A percentile compares a stretch with the other conserved stretches of the same genome.
Conservation (phyloP, 2,329 filamentous ascomycete genomes). For the Aspergillus fumigatiaffinis region DNA sequence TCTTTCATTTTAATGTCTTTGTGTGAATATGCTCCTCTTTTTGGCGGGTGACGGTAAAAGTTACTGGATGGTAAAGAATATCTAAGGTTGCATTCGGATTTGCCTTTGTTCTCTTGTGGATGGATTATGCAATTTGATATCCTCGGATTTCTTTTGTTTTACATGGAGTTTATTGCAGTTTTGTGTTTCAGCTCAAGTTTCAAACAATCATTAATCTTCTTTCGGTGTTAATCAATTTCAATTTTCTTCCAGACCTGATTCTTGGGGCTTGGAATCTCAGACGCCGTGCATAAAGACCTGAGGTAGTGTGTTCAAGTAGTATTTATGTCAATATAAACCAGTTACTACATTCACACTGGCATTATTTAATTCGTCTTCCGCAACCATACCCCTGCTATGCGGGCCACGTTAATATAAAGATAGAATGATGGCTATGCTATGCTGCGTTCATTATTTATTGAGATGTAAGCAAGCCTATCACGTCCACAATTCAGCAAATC, state of each 20-base stretch:
- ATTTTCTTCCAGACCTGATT: background rate
- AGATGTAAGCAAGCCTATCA: background rate
- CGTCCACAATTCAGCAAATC: constrained; percentile 19
- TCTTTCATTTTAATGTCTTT: constrained; percentile 12
- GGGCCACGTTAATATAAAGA: background rate
- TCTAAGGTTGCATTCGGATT: background rate
- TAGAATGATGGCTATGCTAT: background rate
- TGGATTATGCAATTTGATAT: background rate
- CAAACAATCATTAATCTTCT: background rate
- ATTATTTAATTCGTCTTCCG: background rate
- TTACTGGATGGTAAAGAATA: background rate
- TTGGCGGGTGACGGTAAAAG: background rate
- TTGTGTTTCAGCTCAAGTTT: background rate
- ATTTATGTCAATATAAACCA: background rate
- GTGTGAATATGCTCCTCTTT: background rate
- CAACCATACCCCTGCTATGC: background rate
- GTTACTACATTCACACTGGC: background rate
- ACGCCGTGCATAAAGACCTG: background rate
- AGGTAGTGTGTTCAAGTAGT: no score
- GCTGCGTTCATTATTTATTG: constrained; percentile 17
- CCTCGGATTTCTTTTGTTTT: background rate
- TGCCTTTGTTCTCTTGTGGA: background rate
- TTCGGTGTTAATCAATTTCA: background rate
- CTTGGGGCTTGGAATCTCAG: no score
- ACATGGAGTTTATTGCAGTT: background rate